Conservation (phyloP, 768 basidiomycete species). For the Tylopilus vinaceipallidus region DNA sequence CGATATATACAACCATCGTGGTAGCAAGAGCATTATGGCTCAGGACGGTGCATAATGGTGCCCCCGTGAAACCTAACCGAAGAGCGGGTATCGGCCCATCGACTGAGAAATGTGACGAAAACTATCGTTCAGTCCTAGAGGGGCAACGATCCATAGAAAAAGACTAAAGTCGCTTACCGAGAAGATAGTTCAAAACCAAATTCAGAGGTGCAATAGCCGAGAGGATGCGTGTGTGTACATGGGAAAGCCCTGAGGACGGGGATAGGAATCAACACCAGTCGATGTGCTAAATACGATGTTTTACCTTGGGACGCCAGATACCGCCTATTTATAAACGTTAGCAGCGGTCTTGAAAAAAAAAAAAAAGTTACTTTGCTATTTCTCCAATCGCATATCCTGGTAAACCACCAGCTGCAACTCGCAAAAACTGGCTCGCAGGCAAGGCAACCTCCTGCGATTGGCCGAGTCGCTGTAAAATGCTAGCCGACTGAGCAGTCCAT, state of each 20-base stretch:
- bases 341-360: neutral
- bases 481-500: conserved; percentile 28
- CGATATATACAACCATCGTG: conserved; percentile 23
- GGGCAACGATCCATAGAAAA: neutral
- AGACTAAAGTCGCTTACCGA: conserved; percentile 18
- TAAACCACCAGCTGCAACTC: conserved; percentile 38
- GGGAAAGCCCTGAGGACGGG: conserved; percentile 20
- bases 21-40: conserved; percentile 25
- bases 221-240: conserved; percentile 21
- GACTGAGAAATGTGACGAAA: conserved; percentile 8
- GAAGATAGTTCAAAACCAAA: conserved; percentile 24
- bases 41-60: conserved; percentile 27
- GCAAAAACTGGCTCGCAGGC: conserved; percentile 40
- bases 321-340: conserved; percentile 17
- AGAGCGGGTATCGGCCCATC: conserved; percentile 26
- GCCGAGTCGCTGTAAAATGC: conserved; percentile 36
- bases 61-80: conserved; percentile 26
- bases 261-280: neutral
- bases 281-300: neutral
- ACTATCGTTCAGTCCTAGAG: neutral
- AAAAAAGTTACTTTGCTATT: conserved; percentile 34
- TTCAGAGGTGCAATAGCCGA: conserved; percentile 24
- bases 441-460: conserved; percentile 40
- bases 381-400: conserved; percentile 46
- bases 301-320: conserved; percentile 23